Evolutionary conservation across 345 rosid species (phyloP).

Genomic region (Syzygium aromaticum): DNA sequence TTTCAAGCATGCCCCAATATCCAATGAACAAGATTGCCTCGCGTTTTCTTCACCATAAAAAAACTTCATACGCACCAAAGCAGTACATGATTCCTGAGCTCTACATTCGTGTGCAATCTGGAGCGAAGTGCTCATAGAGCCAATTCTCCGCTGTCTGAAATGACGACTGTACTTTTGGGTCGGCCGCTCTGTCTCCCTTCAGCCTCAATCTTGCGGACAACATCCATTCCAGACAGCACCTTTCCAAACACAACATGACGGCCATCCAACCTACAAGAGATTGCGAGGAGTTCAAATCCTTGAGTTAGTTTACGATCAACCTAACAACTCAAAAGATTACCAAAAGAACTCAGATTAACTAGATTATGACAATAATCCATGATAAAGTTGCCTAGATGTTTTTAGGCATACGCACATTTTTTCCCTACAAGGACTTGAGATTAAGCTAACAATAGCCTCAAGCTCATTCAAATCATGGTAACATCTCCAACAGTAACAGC

Average conservation of each 20-base stretch:
- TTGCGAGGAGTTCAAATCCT: not conserved
- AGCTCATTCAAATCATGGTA: not conserved
- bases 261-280: constrained; percentile 70
- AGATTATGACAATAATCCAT: not conserved
- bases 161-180: constrained; percentile 57
- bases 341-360: not conserved
- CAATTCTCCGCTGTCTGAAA: constrained; percentile 68
- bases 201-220: constrained; percentile 74
- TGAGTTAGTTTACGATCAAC: not conserved
- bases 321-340: not conserved
- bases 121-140: constrained; percentile 18
- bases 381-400: not conserved
- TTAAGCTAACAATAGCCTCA: not conserved
- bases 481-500: not conserved
- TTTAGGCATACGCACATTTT: not conserved
- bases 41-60: not conserved
- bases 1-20: not conserved
- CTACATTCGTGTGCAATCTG: not conserved
- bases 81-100: not conserved
- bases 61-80: not conserved
- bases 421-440: not conserved
- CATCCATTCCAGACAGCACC: constrained; percentile 87
- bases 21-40: not conserved
- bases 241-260: constrained; percentile 86
- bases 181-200: constrained; percentile 58